Conservation (phyloP, 2,329 filamentous ascomycete species). For the Penicillium sp. region DNA sequence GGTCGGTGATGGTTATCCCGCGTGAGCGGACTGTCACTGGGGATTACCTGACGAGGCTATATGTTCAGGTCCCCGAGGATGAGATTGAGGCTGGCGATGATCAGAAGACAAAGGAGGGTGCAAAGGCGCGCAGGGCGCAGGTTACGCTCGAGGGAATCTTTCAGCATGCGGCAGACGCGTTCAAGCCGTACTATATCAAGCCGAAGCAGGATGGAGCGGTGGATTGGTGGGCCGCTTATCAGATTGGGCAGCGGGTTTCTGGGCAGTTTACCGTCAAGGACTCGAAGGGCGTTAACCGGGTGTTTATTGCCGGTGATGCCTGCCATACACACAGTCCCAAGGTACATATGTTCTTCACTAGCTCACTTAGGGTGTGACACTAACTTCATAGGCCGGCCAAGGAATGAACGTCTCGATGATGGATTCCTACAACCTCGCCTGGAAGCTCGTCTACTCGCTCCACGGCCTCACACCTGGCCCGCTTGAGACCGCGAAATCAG, state of each 20-base stretch:
- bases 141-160: conserved; percentile 69
- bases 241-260: conserved; percentile 71
- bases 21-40: conserved; percentile 65
- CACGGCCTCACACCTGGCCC: conserved; percentile 40
- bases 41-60: conserved; percentile 73
- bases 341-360: conserved; percentile 27
- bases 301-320: conserved; percentile 78
- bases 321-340: conserved; percentile 80
- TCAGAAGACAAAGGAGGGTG: conserved; percentile 57
- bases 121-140: conserved; percentile 66
- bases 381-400: conserved; percentile 62
- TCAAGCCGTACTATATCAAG: conserved; percentile 69
- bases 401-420: conserved; percentile 82
- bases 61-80: conserved; percentile 51
- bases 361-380: conserved; percentile 12
- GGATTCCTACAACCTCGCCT: conserved; percentile 52
- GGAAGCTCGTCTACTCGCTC: conserved; percentile 46
- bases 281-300: conserved; percentile 69
- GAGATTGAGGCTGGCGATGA: conserved; percentile 28
- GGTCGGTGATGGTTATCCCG: conserved; percentile 81
- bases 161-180: conserved; percentile 66
- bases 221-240: conserved; percentile 78
- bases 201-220: conserved; percentile 62
- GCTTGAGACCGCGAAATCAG: conserved; percentile 15
- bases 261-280: conserved; percentile 59